A percentile compares a stretch with the other conserved stretches of the same genome.
Conservation (phyloP, 805 yeast genomes). For the Saturnispora mendoncae region DNA sequence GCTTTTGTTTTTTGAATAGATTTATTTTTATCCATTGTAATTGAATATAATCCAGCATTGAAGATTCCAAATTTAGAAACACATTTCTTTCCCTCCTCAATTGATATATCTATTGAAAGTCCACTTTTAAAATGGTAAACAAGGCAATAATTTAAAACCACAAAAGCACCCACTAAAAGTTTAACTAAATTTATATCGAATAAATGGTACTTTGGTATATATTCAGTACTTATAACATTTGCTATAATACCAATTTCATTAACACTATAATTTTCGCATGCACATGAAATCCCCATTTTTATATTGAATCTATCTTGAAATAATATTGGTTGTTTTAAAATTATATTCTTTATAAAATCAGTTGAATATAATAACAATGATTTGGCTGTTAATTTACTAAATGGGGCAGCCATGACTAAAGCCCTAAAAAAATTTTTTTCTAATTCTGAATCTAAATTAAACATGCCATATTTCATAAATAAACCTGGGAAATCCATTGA, state of each 20-base stretch:
- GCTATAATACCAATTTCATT: constrained; percentile 5
- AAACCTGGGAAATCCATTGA: constrained; percentile 1
- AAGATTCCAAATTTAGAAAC: constrained; percentile 12
- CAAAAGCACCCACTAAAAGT: constrained; percentile 4
- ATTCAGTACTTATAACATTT: constrained; percentile 8
- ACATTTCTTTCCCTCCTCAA: constrained; percentile 5
- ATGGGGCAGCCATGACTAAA: not conserved
- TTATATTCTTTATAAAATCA: constrained; percentile 10
- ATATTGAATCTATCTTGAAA: not conserved
- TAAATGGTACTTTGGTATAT: constrained; percentile 4
- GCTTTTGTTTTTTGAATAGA: not conserved
- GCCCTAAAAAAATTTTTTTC: not conserved
- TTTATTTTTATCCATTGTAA: constrained; percentile 8
- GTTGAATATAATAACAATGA: constrained; percentile 9
- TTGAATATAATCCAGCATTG: constrained; percentile 11
- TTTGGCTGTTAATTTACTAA: constrained; percentile 7
- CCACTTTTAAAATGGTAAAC: constrained; percentile 13
- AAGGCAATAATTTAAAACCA: constrained; percentile 10
- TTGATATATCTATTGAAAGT: constrained; percentile 2
- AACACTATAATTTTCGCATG: constrained; percentile 9
- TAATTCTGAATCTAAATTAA: constrained; percentile 4
- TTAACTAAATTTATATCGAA: constrained; percentile 1
- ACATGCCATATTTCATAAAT: not conserved
- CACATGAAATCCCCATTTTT: constrained; percentile 8
- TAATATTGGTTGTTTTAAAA: constrained; percentile 10